Percentiles rank a stretch among this genome's conserved stretches.
phyloP scores from a whole-genome alignment of 1,139 yeast genomes.

The Kluyveromyces sp. region DNA sequence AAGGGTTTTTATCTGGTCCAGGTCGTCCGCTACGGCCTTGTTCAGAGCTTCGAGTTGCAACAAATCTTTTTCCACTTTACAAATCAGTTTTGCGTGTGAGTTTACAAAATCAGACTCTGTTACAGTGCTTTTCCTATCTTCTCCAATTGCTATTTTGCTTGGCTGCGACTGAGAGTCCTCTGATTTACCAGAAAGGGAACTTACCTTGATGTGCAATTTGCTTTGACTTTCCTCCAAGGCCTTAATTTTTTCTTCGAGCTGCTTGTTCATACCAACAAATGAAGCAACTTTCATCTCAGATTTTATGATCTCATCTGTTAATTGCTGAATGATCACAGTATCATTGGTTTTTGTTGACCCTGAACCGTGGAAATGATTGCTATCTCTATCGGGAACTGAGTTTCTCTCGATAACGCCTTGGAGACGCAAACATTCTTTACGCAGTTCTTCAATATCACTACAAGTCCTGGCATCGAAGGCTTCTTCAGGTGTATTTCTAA shows the following conservation, averaged over 20 bases:
- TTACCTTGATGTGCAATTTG: background rate
- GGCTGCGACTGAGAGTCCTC: background rate
- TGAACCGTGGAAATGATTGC: background rate
- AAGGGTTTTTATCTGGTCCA: conserved; percentile 6
- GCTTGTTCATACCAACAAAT: conserved; percentile 14
- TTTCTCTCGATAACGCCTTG: background rate
- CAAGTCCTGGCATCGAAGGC: background rate
- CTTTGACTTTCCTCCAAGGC: conserved; percentile 4
- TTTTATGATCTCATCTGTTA: conserved; percentile 16
- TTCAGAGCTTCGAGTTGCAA: conserved; percentile 1
- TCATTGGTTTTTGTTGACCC: too few relatives aligned
- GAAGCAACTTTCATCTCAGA: conserved; percentile 19
- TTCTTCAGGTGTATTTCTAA: too few relatives aligned
- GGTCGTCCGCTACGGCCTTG: conserved; percentile 3
- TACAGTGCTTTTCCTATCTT: too few relatives aligned
- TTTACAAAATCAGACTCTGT: too few relatives aligned
- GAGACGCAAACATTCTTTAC: background rate
- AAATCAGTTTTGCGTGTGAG: background rate
- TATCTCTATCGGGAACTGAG: background rate
- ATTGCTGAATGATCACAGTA: conserved; percentile 1
- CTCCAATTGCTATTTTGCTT: background rate
- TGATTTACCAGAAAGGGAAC: background rate
- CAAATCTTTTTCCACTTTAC: conserved; percentile 6
- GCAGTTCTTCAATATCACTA: background rate
- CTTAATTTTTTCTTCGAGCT: conserved; percentile 4